Base-by-base conservation (phyloP, 2,329 filamentous ascomycete species). In the Periconia sp. region DNA sequence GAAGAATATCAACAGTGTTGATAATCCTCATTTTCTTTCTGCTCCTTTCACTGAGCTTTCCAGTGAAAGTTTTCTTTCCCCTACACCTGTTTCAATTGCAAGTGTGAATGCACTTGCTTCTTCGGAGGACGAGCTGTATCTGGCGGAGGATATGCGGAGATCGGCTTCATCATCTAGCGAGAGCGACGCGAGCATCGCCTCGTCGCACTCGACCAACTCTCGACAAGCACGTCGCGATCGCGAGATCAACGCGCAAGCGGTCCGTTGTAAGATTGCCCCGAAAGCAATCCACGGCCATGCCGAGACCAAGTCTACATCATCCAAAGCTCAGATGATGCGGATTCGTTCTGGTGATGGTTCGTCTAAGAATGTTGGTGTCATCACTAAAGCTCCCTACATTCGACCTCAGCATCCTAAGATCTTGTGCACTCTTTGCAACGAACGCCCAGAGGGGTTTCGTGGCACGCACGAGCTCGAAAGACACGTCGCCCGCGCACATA, bases 381-480 rank as follows among this genome's bases (percentile, higher is more conserved):
- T 76, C 53, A 61, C 75, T 46, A 83, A 82, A 59, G 73, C 78
- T 19, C 75, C 78, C 1, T 79, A 84, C 48, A 73, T 79, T 41
- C 85, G 88, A 12, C 87, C 87, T 18, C 82, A 82, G 57, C 85
- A 88, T 48, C 81, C 82, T 24, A 89, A 88, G 67, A 83, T 89
- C 48, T 81, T 80, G 62, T 95, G 91, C 66, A 65, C 72, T 2
- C 73, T 81, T 46, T 96, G 90, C 72, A 78, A 79, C 37, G 84
- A 89, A 41, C 81, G 88, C 38, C 86, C 85, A 0, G 81, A 87
- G 13, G 90, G 89, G 31, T 95, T 95, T 69, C 84, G 91, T 23
- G 91, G 91, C 40, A 88, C 92, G 17, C 91, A 95, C 64, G 91
- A 96, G 67, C 69, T 78, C 13, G 70, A 73, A 15, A 67, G 75